A percentile compares a stretch with the other conserved stretches of the same genome.
Evolutionary conservation across 257 asterid species (phyloP).

Genomic region (Nicotiana undulata): DNA sequence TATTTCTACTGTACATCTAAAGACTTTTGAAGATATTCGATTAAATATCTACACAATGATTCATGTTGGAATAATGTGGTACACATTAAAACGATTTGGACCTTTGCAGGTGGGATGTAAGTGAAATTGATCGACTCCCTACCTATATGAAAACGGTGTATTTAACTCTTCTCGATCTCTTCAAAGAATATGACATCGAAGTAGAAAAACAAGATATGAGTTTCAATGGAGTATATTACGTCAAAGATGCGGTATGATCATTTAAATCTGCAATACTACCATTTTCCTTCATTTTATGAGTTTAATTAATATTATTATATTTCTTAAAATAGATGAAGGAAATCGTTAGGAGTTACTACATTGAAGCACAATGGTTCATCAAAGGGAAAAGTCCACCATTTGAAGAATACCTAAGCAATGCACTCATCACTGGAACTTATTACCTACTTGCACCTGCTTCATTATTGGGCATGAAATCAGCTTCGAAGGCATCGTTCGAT

Average conservation of each 20-base stretch:
- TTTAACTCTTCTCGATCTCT: not conserved
- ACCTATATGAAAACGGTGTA: not conserved
- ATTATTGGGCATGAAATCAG: conserved; percentile 23
- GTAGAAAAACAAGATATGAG: not conserved
- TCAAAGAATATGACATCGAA: not conserved
- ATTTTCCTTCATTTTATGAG: not conserved
- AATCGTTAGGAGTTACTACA: conserved; percentile 29
- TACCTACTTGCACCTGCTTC: conserved; percentile 28
- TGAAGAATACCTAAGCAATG: conserved; percentile 28
- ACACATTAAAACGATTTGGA: too few relatives aligned
- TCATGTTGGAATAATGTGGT: too few relatives aligned
- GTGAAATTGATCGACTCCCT: not conserved
- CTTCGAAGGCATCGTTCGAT: not conserved
- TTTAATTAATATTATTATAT: too few relatives aligned
- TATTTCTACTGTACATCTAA: too few relatives aligned
- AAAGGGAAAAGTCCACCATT: conserved; percentile 36
- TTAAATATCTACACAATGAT: not conserved
- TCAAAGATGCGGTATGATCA: not conserved
- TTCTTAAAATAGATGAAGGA: conserved; percentile 28
- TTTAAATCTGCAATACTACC: not conserved
- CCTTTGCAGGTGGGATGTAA: not conserved
- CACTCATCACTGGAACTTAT: conserved; percentile 27
- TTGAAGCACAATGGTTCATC: conserved; percentile 45
- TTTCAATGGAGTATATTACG: not conserved
- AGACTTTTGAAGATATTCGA: not conserved